Base-by-base conservation (phyloP, 179 eudicot genomes). In the Beta corolliflora region DNA sequence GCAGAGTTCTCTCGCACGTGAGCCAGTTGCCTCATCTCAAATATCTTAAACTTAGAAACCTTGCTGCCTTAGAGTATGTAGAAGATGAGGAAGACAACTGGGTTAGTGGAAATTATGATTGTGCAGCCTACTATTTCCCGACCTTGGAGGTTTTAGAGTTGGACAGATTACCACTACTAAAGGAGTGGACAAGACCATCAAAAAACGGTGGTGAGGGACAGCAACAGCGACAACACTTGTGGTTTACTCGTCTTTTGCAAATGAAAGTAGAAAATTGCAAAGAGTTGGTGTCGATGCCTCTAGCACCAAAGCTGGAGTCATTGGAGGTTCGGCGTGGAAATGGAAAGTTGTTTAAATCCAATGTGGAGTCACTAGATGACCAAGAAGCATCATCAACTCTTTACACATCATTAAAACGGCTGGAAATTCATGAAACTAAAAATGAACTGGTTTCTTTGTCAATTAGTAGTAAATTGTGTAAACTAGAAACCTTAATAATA, bases 11-110 rank as follows among this genome's bases (percentile, higher is more conserved):
- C 11, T 78, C 82, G 5, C 7, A 1, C 44, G 61, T 80, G 0
- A 63, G 82, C 52, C 72, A 31, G 31, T 36, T 73, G 14, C 77
- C 63, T 41, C 72, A 25, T 60, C 82, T 80, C n/a, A 63, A 50
- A 21, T 0, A 5, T 31, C 78, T 80, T 11, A 0, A 5, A 9
- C 21, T 80, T 13, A 0, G 12, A 1, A 7, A 8, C 3, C 31
- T 73, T 6, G 25, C 63, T 5, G 36, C 21, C 64, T 11, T 80
- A 44, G 72, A 80, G 72, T 80, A 73, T 23, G 10, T 73, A 73
- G 77, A 80, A 11, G 54, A 36, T 23, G 46, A n/a, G 0, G 12
- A 25, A 23, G 68, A 4, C 16, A 4, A 9, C 29, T 46, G 48
- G 3, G 48, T 46, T 3, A 46, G 48, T 46, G 6, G 48, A 3